Conservation (phyloP, 2,329 filamentous ascomycete species). For the Ophiostoma australiae region DNA sequence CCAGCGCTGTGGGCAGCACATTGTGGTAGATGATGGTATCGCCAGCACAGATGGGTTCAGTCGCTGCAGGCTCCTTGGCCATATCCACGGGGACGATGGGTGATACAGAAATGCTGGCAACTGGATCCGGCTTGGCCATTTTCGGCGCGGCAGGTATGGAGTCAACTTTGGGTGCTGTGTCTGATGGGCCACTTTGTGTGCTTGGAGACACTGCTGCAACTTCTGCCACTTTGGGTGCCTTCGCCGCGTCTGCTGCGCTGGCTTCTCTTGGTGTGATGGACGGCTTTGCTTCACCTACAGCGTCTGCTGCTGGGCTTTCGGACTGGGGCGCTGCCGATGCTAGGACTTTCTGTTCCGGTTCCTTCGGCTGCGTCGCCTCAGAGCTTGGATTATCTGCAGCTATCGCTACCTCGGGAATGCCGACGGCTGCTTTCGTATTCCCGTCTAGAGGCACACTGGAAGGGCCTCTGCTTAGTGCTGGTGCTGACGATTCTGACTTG, state of each 20-base stretch:
- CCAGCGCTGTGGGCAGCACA: conserved; percentile 56
- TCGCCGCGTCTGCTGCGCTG: background rate
- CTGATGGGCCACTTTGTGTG: background rate
- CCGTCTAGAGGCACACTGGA: background rate
- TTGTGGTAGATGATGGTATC: conserved; percentile 71
- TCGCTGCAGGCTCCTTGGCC: conserved; percentile 29
- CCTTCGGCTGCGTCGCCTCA: background rate
- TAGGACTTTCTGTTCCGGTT: background rate
- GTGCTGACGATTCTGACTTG: background rate
- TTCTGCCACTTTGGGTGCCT: background rate
- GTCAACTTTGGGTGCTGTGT: background rate
- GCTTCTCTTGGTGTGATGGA: background rate
- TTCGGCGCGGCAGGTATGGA: too few relatives aligned
- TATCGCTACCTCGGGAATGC: background rate
- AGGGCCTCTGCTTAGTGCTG: background rate
- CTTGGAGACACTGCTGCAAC: background rate
- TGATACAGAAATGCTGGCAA: background rate
- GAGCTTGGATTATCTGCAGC: background rate
- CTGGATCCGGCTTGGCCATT: background rate
- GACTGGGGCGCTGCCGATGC: background rate
- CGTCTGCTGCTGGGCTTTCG: background rate
- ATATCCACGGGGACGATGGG: conserved; percentile 6
- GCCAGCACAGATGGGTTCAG: conserved; percentile 65
- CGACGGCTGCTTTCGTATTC: background rate
- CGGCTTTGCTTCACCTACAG: background rate